A percentile compares a stretch with the other conserved stretches of the same genome.
These are phyloP conservation scores for Haematococcus sp. DNA, from an alignment of 139 green algal species.

Conservation along the genomic window DNA sequence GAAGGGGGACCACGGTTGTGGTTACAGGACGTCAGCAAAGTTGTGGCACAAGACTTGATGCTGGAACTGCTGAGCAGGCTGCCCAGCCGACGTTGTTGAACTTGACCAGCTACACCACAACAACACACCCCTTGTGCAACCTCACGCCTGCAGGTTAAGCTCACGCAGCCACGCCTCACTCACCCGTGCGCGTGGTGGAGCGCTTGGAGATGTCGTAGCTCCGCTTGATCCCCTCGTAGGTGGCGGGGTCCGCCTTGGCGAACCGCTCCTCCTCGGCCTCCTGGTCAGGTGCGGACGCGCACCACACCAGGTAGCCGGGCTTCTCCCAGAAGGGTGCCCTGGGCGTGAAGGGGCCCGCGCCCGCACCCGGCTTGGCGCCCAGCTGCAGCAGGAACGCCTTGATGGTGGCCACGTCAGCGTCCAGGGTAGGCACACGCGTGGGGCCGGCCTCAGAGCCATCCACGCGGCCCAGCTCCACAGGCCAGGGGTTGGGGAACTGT, in stretches of 20 bases:
- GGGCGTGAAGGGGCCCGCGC: slow-evolving; percentile 47
- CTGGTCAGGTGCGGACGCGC: slow-evolving; percentile 18
- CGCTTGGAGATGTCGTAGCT: slow-evolving; percentile 59
- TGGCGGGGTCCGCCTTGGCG: not conserved
- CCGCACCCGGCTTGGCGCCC: slow-evolving; percentile 33
- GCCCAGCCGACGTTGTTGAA: not conserved
- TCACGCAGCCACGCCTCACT: too few species aligned
- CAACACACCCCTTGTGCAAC: not conserved
- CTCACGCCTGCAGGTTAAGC: too few species aligned
- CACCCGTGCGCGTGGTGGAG: slow-evolving; percentile 54
- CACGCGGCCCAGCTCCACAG: slow-evolving; percentile 56
- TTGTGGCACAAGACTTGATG: not conserved
- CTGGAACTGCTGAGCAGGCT: not conserved
- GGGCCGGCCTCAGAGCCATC: slow-evolving; percentile 38
- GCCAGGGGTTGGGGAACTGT: slow-evolving; percentile 37
- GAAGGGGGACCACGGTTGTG: not conserved
- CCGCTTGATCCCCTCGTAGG: slow-evolving; percentile 51
- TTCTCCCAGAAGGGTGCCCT: slow-evolving; percentile 77
- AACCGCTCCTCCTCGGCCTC: slow-evolving; percentile 31
- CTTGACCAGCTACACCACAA: not conserved
- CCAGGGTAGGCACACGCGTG: slow-evolving; percentile 30
- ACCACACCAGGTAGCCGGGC: slow-evolving; percentile 31
- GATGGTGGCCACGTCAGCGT: slow-evolving; percentile 49
- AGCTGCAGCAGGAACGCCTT: slow-evolving; percentile 38
- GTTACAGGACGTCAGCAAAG: too few species aligned